A percentile compares a stretch with the other conserved stretches of the same genome.
Conservation (phyloP, 2,329 filamentous ascomycete genomes). For the Dothideomycetes sp. region DNA sequence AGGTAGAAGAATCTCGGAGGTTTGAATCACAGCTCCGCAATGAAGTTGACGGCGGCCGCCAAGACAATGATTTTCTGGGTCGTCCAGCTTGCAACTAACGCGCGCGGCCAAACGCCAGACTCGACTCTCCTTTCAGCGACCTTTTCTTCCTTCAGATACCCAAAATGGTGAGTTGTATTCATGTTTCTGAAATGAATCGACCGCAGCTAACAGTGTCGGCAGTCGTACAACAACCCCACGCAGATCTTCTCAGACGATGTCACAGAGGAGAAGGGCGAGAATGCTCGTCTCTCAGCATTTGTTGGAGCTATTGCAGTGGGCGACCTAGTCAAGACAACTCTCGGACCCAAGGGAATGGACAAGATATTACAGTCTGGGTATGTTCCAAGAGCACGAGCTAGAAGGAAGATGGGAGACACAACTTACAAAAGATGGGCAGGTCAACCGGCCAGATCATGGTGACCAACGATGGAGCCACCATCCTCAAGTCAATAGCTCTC, state of each 20-base stretch:
- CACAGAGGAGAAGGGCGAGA: conserved; percentile 96
- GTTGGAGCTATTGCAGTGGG: conserved; percentile 97
- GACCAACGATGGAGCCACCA: conserved; percentile 96
- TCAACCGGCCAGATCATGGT: conserved; percentile 97
- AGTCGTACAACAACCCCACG: conserved; percentile 58
- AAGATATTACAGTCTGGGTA: conserved; percentile 95
- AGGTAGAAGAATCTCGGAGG: conserved; percentile 3
- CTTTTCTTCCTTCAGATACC: conserved; percentile 1
- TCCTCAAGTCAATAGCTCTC: conserved; percentile 94
- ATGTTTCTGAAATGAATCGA: background rate
- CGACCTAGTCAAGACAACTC: conserved; percentile 91
- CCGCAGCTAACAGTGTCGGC: background rate
- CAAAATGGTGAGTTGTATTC: conserved; percentile 9
- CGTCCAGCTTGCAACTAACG: conserved; percentile 1
- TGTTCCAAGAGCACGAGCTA: no score
- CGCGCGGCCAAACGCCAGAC: background rate
- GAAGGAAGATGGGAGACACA: conserved; percentile 8
- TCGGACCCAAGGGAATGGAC: conserved; percentile 98
- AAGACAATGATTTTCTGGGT: background rate
- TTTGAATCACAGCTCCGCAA: conserved; percentile 3
- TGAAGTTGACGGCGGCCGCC: background rate
- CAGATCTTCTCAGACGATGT: conserved; percentile 98
- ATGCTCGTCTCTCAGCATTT: conserved; percentile 96
- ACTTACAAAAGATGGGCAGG: conserved; percentile 33
- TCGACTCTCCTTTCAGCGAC: conserved; percentile 1